Percentiles rank a stretch among this genome's conserved stretches.
phyloP scores from a whole-genome alignment of 257 asterid species.

The Cinchona pubescens region DNA sequence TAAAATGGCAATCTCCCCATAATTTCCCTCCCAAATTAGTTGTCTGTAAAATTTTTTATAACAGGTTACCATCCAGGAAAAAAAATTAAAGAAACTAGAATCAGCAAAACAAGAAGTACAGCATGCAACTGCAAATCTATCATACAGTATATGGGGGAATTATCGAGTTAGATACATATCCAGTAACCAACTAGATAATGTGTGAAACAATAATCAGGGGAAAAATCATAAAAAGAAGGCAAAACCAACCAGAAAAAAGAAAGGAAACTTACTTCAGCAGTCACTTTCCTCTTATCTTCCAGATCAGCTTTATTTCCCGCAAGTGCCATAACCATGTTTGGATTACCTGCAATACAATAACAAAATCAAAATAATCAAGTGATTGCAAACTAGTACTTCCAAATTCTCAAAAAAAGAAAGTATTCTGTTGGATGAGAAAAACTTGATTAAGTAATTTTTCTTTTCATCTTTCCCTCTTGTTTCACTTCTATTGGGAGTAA shows the following conservation, averaged over 20 bases:
- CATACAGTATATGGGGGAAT: background rate
- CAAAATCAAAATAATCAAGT: constrained; percentile 1
- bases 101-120: background rate
- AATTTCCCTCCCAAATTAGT: background rate
- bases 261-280: constrained; percentile 64
- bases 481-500: background rate
- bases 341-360: constrained; percentile 55
- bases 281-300: constrained; percentile 75
- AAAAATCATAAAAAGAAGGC: background rate
- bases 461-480: background rate
- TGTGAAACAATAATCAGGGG: background rate
- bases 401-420: background rate
- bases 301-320: constrained; percentile 93
- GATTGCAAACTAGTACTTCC: background rate
- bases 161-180: background rate
- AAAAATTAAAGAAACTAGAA: background rate
- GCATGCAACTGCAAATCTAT: too few relatives aligned
- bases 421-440: background rate
- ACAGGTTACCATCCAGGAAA: background rate
- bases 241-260: background rate
- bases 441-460: background rate
- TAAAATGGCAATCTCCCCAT: background rate
- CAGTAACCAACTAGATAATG: background rate
- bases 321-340: constrained; percentile 88
- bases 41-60: background rate